Evolutionary conservation across 495 filamentous ascomycete genomes (phyloP), one percentile per base, ranked within the genome.

Genomic region (Viridothelium virens): DNA sequence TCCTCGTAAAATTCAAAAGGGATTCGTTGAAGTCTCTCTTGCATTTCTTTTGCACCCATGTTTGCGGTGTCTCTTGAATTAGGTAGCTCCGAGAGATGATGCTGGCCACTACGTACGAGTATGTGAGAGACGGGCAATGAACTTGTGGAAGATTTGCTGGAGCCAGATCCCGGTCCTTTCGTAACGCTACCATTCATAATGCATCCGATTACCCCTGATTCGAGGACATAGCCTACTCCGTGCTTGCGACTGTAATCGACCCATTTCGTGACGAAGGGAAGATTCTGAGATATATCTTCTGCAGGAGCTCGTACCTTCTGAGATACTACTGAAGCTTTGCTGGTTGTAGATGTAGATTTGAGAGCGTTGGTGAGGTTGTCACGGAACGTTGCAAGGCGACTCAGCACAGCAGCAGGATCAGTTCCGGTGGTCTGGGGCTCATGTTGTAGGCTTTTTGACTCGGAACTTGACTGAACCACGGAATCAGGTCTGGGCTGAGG

Each of bases 1-100:
- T 64, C 70, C 64, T 72, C 70, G 68, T 72, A 72, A 38, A 92
- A 91, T 69, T 95, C 88, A 38, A 96, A 77, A n/a, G 85, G 77
- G 44, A 91, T 81, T 67, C 89, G 83, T 56, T 87, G 79, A 16
- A 85, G 78, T 66, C 89, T 85, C 36, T 59, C 2, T 78, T 74
- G 65, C 83, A 82, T 34, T 78, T 71, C 65, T 89, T 88, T 2
- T 73, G 75, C 6, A 77, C 76, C 41, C 82, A 80, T 7, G 84
- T 77, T 10, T 82, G 75, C 66, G 83, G 84, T 41, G 82, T 79
- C 65, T 18, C 36, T 59, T 59, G 53, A 59, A 36, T 59, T 33
- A 36, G 53, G 53, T 34, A 59, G 53, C 31, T 59, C 53, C 0
- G 25, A 59, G 2, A 59, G 53, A 36, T 59, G 18, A 36, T 36